Base-by-base conservation (phyloP, 2,329 filamentous ascomycete genomes). In the Alternaria hordeiaustralica region DNA sequence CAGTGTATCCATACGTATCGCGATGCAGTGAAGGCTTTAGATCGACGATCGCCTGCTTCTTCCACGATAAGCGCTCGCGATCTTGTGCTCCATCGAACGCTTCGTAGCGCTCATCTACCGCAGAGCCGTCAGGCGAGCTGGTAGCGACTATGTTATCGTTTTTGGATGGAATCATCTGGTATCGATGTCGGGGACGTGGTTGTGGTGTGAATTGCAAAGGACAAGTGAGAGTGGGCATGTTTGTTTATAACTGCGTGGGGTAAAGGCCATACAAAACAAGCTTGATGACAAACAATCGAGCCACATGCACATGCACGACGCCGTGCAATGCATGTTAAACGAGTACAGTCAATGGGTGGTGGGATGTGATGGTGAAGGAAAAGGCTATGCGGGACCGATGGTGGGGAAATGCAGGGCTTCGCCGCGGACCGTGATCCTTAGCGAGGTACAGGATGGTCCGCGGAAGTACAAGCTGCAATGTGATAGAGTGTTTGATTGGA, bases 131-230 rank as follows among this genome's bases (percentile, higher is more conserved):
- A 45, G 51, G 18, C n/a, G 63, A 62, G 15, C 46, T 15, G 21
- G 23, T 51, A 13, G 59, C 58, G 46, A 33, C 36, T 47, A 36
- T 50, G 50, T 53, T 47, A 13, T 60, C 18, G 36, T 69, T 49
- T 21, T 71, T 72, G 5, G 63, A 66, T 10, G 60, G 57, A 15
- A 72, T 49, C 66, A 72, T 72, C 11, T 67, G 49, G 46, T 73
- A 74, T 18, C 43, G 58, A 33, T 68, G 65, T 44, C 62, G 68
- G 20, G 45, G 26, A 30, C 59, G 50, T 15, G 41, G 25, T 33
- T 33, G 55, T 6, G 21, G 41, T 25, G n/a, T 15, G 5, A 21
- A 26, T n/a, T 18, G 53, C 10, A 49, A 44, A 21, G 33, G 4
- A 2, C 26, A 20, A 30, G 47, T 26, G 15, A 26, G 55, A 43